Percentiles rank a stretch among this genome's conserved stretches.
phyloP scores from a whole-genome alignment of 352 stramenopile species.

The Blastocystis hominis region DNA sequence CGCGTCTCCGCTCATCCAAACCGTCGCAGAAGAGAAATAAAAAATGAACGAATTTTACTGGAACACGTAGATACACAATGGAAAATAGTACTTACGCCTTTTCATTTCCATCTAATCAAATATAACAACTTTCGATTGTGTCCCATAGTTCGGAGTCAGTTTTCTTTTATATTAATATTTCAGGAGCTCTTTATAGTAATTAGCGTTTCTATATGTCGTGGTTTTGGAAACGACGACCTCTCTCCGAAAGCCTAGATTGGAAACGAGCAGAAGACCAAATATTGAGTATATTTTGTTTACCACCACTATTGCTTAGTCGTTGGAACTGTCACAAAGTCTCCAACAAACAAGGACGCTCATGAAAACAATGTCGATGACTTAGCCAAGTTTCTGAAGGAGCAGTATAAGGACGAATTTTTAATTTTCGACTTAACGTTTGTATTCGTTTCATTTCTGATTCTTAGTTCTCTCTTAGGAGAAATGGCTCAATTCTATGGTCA shows the following conservation, averaged over 20 bases:
- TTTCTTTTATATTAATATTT: too few species aligned
- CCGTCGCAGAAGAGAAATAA: too few species aligned
- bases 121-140: too few species aligned
- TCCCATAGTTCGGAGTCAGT: too few species aligned
- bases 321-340: constrained; percentile 25
- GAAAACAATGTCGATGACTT: constrained; percentile 41
- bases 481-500: neutral
- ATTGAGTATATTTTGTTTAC: neutral
- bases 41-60: too few species aligned
- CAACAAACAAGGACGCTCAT: constrained; percentile 27
- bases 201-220: neutral
- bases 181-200: neutral
- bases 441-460: neutral
- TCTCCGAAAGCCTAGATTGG: constrained; percentile 36
- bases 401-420: constrained; percentile 50
- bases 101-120: too few species aligned
- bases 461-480: constrained; percentile 1
- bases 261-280: constrained; percentile 44
- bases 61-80: too few species aligned
- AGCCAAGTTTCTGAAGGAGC: neutral
- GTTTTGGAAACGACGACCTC: neutral
- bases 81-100: too few species aligned
- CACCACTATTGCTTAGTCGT: neutral
- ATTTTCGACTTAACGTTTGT: constrained; percentile 44
- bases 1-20: too few species aligned